Evolutionary conservation across 176 grass and related monocot species (phyloP), one percentile per base, ranked within the genome.

Genomic region (Paspalum vaginatum): DNA sequence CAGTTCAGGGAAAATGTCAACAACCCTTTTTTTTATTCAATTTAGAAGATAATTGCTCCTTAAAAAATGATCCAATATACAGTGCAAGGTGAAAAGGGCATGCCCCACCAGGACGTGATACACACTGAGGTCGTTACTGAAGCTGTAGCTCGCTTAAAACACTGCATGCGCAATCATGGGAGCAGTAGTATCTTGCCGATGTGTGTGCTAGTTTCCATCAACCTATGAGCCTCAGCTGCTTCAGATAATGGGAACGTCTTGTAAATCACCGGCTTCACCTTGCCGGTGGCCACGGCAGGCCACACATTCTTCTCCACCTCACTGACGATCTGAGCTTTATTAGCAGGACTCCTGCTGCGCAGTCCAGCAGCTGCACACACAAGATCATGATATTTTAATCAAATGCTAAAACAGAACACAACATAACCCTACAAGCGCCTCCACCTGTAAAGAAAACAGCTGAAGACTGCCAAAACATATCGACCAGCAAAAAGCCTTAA

Each of bases 111-210:
- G 27, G 39, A 32, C 63, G n/a, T 39, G 15, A 66, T 45, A 21
- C 41, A 45, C 22, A 2, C 21, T 12, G 39, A 65, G 38, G 8
- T 57, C 25, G 45, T 1, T 37, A 45, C 70, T 70, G 8, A 70
- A 43, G 20, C 22, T 25, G 47, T 21, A 15, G 6, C 2, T 8
- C 13, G 42, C 52, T 67, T 38, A 47, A 62, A 24, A 51, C 8
- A 20, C 0, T 11, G 20, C 25, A 17, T 9, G 11, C 44, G 50
- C 2, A 61, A 0, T 92, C 84, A 98, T 61, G 89, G 95, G 77
- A 94, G 71, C 72, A 94, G 61, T 25, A 94, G 72, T 92, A 98
- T 98, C 65, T 98, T 98, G 51, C 95, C 95, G 10, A 92, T 78
- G 67, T 98, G 95, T 55, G 80, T 43, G 73, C 95, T 94, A 51